Percentiles rank a stretch among this genome's conserved stretches.
These are phyloP conservation scores for Fusarium pseudograminearum DNA, from an alignment of 2,329 filamentous ascomycete species.

Conservation along the genomic window DNA sequence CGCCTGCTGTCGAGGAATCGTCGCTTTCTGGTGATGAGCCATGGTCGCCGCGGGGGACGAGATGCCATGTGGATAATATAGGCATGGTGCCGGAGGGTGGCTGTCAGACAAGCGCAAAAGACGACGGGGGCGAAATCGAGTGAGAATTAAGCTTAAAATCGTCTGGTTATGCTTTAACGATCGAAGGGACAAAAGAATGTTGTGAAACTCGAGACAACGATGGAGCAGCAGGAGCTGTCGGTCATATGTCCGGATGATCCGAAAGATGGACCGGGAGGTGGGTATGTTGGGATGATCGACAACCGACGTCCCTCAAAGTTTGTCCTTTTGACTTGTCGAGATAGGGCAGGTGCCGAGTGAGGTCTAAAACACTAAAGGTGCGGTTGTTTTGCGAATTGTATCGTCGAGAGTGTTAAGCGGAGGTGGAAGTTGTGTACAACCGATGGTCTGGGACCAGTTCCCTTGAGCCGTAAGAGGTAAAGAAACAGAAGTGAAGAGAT, in stretches of 20 bases:
- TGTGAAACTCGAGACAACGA: slow-evolving; percentile 19
- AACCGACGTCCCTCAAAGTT: slow-evolving; percentile 9
- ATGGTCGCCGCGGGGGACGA: slow-evolving; percentile 40
- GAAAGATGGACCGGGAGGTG: slow-evolving; percentile 38
- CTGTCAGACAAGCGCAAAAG: slow-evolving; percentile 1
- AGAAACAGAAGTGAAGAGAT: background rate
- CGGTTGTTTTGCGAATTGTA: background rate
- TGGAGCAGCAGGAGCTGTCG: slow-evolving; percentile 14
- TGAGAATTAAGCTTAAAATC: slow-evolving; percentile 30
- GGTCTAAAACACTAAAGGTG: background rate
- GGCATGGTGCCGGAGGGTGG: slow-evolving; percentile 27
- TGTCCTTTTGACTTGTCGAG: slow-evolving; percentile 3
- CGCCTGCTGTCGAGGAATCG: slow-evolving; percentile 27
- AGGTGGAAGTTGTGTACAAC: background rate
- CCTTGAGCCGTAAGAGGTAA: slow-evolving; percentile 23
- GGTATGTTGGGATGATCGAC: slow-evolving; percentile 35
- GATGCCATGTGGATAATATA: slow-evolving; percentile 19
- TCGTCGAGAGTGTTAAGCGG: background rate
- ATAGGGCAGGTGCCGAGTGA: slow-evolving; percentile 2
- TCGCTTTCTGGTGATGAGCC: slow-evolving; percentile 42
- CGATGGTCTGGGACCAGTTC: background rate
- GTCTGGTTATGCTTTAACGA: slow-evolving; percentile 5
- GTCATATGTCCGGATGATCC: slow-evolving; percentile 36
- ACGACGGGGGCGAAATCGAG: slow-evolving; percentile 3
- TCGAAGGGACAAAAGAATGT: slow-evolving; percentile 9